phyloP scores from a whole-genome alignment of 805 yeast species.

The Candida schatavii region DNA sequence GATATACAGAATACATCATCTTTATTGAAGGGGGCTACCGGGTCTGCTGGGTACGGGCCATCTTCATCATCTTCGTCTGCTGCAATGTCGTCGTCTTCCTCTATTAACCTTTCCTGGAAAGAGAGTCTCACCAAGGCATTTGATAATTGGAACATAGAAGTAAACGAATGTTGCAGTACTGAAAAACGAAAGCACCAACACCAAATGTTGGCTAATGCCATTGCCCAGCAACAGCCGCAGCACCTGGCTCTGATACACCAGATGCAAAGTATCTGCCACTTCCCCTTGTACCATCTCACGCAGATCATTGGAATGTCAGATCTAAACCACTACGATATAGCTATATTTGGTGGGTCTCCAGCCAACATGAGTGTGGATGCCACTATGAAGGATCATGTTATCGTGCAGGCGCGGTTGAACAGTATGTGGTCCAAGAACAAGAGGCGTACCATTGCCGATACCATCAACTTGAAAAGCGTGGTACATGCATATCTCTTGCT shows the following conservation, averaged over 20 bases:
- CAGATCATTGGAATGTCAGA: conserved; percentile 61
- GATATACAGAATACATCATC: conserved; percentile 57
- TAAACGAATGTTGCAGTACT: conserved; percentile 22
- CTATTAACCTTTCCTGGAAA: conserved; percentile 55
- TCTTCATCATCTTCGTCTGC: conserved; percentile 26
- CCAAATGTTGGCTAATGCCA: background rate
- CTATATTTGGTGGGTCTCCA: conserved; percentile 79
- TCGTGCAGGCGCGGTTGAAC: conserved; percentile 32
- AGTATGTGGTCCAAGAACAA: conserved; percentile 27
- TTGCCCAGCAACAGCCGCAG: conserved; percentile 9
- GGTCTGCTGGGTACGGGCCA: conserved; percentile 35
- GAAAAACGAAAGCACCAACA: background rate
- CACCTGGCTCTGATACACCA: conserved; percentile 32
- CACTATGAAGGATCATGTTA: conserved; percentile 30
- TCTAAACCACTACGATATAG: conserved; percentile 73
- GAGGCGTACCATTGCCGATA: conserved; percentile 20
- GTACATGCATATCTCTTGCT: conserved; percentile 38
- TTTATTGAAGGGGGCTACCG: conserved; percentile 17
- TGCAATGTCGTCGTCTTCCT: too few relatives aligned
- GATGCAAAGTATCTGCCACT: conserved; percentile 39
- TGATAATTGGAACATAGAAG: conserved; percentile 63
- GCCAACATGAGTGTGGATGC: conserved; percentile 58
- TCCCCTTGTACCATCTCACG: conserved; percentile 69
- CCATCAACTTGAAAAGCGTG: conserved; percentile 33
- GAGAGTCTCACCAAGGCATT: conserved; percentile 66